Conservation (phyloP, 108 stramenopile genomes). For the Nitzschia sp. region DNA sequence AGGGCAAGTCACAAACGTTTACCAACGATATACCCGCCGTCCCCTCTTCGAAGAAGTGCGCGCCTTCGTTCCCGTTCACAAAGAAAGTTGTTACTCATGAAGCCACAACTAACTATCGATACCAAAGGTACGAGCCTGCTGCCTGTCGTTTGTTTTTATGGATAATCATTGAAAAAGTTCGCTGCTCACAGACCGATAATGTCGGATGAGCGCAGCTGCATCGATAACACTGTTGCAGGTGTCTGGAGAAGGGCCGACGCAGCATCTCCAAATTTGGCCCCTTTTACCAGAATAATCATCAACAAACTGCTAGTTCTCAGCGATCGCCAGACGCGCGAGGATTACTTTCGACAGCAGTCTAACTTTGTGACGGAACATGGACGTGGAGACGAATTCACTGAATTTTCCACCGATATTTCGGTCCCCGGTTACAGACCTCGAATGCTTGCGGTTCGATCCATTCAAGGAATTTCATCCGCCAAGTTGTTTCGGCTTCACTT, state of each 20-base stretch:
- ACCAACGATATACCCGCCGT: not conserved
- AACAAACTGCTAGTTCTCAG: slow-evolving; percentile 68
- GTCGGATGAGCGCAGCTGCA: slow-evolving; percentile 26
- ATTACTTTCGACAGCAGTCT: slow-evolving; percentile 87
- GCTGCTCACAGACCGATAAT: not conserved
- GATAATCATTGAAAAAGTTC: no score
- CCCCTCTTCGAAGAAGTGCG: slow-evolving; percentile 7
- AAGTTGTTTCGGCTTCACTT: slow-evolving; percentile 56
- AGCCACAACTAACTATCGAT: slow-evolving; percentile 55
- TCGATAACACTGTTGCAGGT: slow-evolving; percentile 73
- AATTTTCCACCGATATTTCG: slow-evolving; percentile 76
- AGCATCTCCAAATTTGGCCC: slow-evolving; percentile 41
- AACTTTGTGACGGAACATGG: slow-evolving; percentile 75
- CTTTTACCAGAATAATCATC: slow-evolving; percentile 74
- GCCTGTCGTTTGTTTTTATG: no score
- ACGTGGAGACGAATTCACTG: slow-evolving; percentile 71
- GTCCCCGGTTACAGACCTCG: slow-evolving; percentile 72
- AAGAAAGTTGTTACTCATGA: slow-evolving; percentile 75
- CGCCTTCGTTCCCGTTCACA: slow-evolving; percentile 38
- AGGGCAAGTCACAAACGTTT: not conserved
- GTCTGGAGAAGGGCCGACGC: slow-evolving; percentile 72
- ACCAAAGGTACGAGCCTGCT: slow-evolving; percentile 11
- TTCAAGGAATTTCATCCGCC: slow-evolving; percentile 32
- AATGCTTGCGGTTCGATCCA: slow-evolving; percentile 64
- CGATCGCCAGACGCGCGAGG: slow-evolving; percentile 61